Percentiles rank a stretch among this genome's conserved stretches.
Evolutionary conservation across 2,329 filamentous ascomycete genomes (phyloP).

Genomic region (Xylariaceae sp.): DNA sequence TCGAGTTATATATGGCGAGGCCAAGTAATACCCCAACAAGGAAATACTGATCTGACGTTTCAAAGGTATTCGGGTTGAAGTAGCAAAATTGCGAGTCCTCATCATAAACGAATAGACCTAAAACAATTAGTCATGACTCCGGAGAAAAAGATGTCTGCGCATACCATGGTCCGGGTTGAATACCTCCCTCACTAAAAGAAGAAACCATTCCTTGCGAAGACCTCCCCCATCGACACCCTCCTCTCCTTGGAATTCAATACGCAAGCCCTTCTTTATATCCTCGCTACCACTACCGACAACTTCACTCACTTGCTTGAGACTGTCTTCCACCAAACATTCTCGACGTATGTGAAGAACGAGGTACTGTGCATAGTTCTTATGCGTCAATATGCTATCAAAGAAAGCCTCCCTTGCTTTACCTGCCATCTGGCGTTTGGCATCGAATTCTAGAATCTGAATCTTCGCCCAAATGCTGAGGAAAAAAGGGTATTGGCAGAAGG

Average conservation of each 20-base stretch:
- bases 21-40: slow-evolving; percentile 86
- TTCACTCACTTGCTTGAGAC: slow-evolving; percentile 80
- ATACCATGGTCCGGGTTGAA: slow-evolving; percentile 88
- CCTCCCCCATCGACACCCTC: slow-evolving; percentile 91
- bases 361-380: slow-evolving; percentile 74
- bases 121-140: neutral
- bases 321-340: slow-evolving; percentile 88
- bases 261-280: slow-evolving; percentile 87
- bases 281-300: slow-evolving; percentile 79
- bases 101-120: slow-evolving; percentile 90
- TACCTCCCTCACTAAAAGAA: slow-evolving; percentile 83
- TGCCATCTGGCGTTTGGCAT: slow-evolving; percentile 87
- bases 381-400: slow-evolving; percentile 83
- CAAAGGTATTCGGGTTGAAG: slow-evolving; percentile 88
- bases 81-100: slow-evolving; percentile 90
- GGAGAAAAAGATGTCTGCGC: slow-evolving; percentile 33
- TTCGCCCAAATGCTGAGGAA: slow-evolving; percentile 91
- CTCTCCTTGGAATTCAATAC: slow-evolving; percentile 84
- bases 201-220: slow-evolving; percentile 91
- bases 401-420: slow-evolving; percentile 86
- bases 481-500: slow-evolving; percentile 92
- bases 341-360: slow-evolving; percentile 76
- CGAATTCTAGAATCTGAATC: slow-evolving; percentile 85
- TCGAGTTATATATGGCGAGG: slow-evolving; percentile 92
- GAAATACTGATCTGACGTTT: slow-evolving; percentile 90